Base-by-base conservation (phyloP, 768 basidiomycete species). In the Termitomyces sp. region DNA sequence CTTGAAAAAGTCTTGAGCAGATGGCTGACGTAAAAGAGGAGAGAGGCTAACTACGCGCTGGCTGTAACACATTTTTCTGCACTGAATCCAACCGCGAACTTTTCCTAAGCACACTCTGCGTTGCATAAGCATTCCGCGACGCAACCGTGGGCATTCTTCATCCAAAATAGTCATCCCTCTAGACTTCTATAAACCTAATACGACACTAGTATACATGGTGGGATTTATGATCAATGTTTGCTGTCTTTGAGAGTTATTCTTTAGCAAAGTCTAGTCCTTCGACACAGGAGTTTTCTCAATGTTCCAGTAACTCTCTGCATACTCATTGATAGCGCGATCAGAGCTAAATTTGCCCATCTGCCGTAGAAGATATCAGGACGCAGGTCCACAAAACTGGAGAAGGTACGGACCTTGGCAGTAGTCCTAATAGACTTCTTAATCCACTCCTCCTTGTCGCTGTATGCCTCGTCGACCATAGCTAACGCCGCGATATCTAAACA, bases 341-440 rank as follows among this genome's bases (percentile, higher is more conserved):
- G 90, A 92, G 70, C 92, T 94, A 78, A 98, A 98, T 67, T 94
- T 95, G 71, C 94, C 94, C 94, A 97, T 98, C 84, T 88, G 20
- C 41, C 34, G 34, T 50, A 49, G 27, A 13, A 37, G 27, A 36
- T 27, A 36, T 49, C 32, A 59, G 32, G 16, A 13, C 1, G 3
- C 39, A n/a, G 22, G 10, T 10, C 39, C 62, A 53, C 34, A 34
- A 10, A 14, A 10, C 9, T 44, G 44, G 26, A 36, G 26, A 12
- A 32, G 14, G 18, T 14, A 55, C 53, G 13, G 57, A 84, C 85
- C 79, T 89, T 90, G 36, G 88, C 89, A 5, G 87, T 85, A 14
- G 92, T 94, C 46, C 79, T 73, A 69, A 94, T 93, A 18, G 86
- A 88, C 76, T 95, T 97, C 76, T 92, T 91, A 70, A 86, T 83